Evolutionary conservation across 169 alveolate genomes (phyloP), one percentile per base, ranked within the genome.

Genomic region (Amoebophrya sp.): DNA sequence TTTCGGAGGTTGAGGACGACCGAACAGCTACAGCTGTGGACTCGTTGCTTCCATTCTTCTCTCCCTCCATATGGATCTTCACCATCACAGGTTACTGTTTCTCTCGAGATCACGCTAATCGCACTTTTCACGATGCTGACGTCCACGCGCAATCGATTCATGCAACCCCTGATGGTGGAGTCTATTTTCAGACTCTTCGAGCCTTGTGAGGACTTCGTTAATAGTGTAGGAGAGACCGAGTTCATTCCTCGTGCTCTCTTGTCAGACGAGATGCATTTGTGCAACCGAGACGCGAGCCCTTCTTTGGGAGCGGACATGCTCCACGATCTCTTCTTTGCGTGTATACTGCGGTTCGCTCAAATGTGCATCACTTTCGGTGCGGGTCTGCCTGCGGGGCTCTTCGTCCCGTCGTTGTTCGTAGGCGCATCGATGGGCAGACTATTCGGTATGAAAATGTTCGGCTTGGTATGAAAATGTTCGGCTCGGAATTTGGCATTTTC

Each of bases 341-440:
- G 83, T 1, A 10, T 65, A 36, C 33, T 65, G 2, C 83, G 83
- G 38, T 65, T 65, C 33, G 36, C n/a, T 36, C 1, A 1, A 10
- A 65, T 65, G 83, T 65, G 83, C 83, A 3, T 54, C 41, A 90
- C 92, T 76, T 55, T 34, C 89, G 92, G 92, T 33, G 41, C 89
- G 1, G 18, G 38, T 0, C 18, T 90, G 6, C 92, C 92, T 18
- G 92, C 90, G 40, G 92, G 92, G 26, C 65, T 90, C 47, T 90
- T 90, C 41, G 92, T 90, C 33, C 92, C 92, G 6, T 3, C 40
- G 3, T n/a, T 90, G 29, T 39, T 38, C 6, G 65, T 76, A 29
- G 92, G 92, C 34, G 65, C 53, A 2, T 10, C 65, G 40, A 3
- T 90, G 40, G 92, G 92, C 77, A 40, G 92, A 2, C 26, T 65